Evolutionary conservation across 2,329 filamentous ascomycete species (phyloP), one percentile per base, ranked within the genome.

Genomic region (Botrytis hyacinthi): DNA sequence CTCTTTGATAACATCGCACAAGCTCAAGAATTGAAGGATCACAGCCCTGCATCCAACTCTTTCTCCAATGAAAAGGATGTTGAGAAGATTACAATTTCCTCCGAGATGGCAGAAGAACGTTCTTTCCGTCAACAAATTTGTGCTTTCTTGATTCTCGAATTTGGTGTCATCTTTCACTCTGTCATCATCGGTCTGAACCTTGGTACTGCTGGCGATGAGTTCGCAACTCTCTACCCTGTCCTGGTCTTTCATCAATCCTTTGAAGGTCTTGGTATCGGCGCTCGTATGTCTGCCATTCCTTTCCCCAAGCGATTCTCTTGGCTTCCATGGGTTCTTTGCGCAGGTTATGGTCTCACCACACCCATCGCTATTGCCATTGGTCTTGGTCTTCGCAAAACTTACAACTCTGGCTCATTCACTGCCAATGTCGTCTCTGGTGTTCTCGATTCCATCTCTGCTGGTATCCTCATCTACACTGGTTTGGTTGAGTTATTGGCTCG

Each of bases 171-270:
- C 72, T 90, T 91, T 82, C 89, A 91, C 82, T 88, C 86, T 5
- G 85, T 90, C 67, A 89, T 91, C 79, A 90, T 90, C 74, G 89
- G 89, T 2, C 84, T 91, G 71, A 90, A 88, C 71, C 82, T 91
- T 16, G 89, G 87, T 14, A 87, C 89, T n/a, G 84, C 86, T 0
- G 86, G 87, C 37, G 80, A 84, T 0, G 88, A 90, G 65, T 90
- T 90, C 81, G 80, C 82, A 46, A 86, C 87, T 0, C 83, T 90
- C 2, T 89, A 89, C 78, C 85, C 86, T 4, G 88, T 90, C 57
- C 83, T 91, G 1, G 85, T 89, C 72, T 90, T 91, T 82, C 89
- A 91, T 76, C 89, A 91, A 78, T 85, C 87, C 18, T 91, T 90
- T 73, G 89, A 91, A 76, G 88, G 89, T 69, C 84, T 91, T 0